Percentiles rank a stretch among this genome's conserved stretches.
Conservation (phyloP, 805 yeast genomes). For the Schwanniomyces yamadae region DNA sequence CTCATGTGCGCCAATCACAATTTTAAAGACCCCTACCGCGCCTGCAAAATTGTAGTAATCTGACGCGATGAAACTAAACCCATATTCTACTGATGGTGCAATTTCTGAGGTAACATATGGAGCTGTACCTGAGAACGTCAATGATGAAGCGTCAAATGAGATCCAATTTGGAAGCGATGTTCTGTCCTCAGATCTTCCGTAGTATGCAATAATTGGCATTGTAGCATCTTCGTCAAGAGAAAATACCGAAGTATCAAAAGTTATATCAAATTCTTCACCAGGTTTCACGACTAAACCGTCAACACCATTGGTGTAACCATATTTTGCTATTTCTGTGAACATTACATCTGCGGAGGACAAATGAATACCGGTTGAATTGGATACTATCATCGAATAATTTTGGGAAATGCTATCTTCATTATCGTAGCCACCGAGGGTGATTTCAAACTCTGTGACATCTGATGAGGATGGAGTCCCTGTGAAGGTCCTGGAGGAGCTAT, state of each 20-base stretch:
- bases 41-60: constrained; percentile 76
- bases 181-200: constrained; percentile 78
- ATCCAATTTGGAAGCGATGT: constrained; percentile 93
- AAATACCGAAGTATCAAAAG: constrained; percentile 65
- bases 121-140: constrained; percentile 81
- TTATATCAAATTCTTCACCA: constrained; percentile 61
- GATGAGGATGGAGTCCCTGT: constrained; percentile 61
- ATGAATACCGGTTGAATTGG: constrained; percentile 54
- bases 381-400: constrained; percentile 59
- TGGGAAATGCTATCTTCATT: constrained; percentile 46
- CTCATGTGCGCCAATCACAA: constrained; percentile 86
- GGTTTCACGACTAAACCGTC: constrained; percentile 74
- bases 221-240: constrained; percentile 40
- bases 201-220: constrained; percentile 59
- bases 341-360: constrained; percentile 43
- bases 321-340: constrained; percentile 52
- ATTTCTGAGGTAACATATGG: constrained; percentile 82
- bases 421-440: constrained; percentile 58
- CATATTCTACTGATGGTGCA: constrained; percentile 80
- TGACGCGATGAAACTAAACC: constrained; percentile 73
- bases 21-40: constrained; percentile 63
- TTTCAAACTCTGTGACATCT: constrained; percentile 42
- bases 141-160: constrained; percentile 56
- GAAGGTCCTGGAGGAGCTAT: constrained; percentile 56
- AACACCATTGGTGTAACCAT: constrained; percentile 76